Evolutionary conservation across 1,284 basidiomycete genomes (phyloP).

Genomic region (Bondarzewia mesenterica): DNA sequence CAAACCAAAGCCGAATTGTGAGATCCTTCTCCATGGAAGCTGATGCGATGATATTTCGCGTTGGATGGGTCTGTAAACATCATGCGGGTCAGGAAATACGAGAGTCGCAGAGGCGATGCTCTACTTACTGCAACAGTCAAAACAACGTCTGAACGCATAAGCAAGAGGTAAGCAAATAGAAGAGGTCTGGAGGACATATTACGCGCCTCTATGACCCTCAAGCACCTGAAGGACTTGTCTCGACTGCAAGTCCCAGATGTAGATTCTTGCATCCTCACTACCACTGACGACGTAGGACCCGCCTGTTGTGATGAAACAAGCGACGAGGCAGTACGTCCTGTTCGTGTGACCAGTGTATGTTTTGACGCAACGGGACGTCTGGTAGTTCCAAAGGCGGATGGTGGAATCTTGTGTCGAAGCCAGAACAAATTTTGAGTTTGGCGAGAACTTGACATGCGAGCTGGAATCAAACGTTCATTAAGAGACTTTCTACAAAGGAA

Average conservation of each 20-base stretch:
- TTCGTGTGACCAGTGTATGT: conserved; percentile 84
- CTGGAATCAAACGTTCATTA: conserved; percentile 29
- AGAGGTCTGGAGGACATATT: neutral
- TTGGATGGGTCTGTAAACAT: conserved; percentile 58
- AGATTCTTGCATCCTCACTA: conserved; percentile 84
- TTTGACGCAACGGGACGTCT: conserved; percentile 88
- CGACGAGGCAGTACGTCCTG: conserved; percentile 66
- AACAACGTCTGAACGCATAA: conserved; percentile 50
- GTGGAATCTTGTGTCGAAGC: conserved; percentile 89
- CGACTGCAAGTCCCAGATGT: conserved; percentile 88
- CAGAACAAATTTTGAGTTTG: conserved; percentile 84
- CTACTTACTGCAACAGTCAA: conserved; percentile 62
- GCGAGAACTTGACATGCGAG: conserved; percentile 83
- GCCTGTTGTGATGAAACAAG: conserved; percentile 49
- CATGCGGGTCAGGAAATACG: neutral
- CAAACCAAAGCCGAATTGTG: conserved; percentile 72
- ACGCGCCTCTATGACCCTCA: conserved; percentile 72
- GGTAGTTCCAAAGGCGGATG: conserved; percentile 90
- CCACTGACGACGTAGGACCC: conserved; percentile 75
- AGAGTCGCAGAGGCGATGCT: conserved; percentile 1
- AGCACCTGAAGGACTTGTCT: conserved; percentile 68
- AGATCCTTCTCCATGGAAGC: conserved; percentile 81
- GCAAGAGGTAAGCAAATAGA: conserved; percentile 1
- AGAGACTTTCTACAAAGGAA: neutral
- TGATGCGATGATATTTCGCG: conserved; percentile 66